Evolutionary conservation across 257 asterid species (phyloP), one percentile per base, ranked within the genome.

Genomic region (Leonotis leonurus): DNA sequence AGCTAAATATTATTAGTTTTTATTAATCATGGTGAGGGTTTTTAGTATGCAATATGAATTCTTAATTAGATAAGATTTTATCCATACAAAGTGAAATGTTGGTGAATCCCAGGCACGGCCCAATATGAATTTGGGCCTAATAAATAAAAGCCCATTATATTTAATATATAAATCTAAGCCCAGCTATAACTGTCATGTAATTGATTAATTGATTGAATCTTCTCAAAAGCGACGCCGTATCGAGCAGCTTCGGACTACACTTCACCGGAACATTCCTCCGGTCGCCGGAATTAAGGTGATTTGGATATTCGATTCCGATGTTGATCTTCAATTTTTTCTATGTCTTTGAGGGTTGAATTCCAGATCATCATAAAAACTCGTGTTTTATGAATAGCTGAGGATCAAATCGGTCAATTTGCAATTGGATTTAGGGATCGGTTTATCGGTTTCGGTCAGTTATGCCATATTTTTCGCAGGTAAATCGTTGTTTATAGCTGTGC

Each of bases 201-300:
- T 33, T 8, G 11, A 12, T 33, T 33, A 33, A 33, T 40, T 60
- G 45, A 50, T 44, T 48, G 64, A 74, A 79, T 77, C 81, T 56
- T 11, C 50, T 61, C 77, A 43, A n/a, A 64, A 74, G 65, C 68
- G 61, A 73, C 81, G 71, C 73, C 64, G 75, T 83, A 79, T 75
- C 81, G 62, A 77, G 63, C 80, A 40, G 69, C 81, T 68, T 69
- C 78, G 14, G 53, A 56, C 49, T 55, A 58, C 51, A 46, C 5
- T n/a, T 16, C 22, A 17, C 68, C 69, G 51, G 57, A 61, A 50
- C 62, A 73, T 60, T 35, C 53, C 69, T 67, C 76, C 70, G 80
- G 80, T 62, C 37, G 48, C 74, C 74, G 79, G 69, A 77, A 22
- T 27, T 4, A 29, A 35, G 75, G 69, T 78, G 61, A 16, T 58